These are phyloP conservation scores for Sordariomycetes sp. DNA, from an alignment of 2,329 filamentous ascomycete genomes.

Conservation along the genomic window DNA sequence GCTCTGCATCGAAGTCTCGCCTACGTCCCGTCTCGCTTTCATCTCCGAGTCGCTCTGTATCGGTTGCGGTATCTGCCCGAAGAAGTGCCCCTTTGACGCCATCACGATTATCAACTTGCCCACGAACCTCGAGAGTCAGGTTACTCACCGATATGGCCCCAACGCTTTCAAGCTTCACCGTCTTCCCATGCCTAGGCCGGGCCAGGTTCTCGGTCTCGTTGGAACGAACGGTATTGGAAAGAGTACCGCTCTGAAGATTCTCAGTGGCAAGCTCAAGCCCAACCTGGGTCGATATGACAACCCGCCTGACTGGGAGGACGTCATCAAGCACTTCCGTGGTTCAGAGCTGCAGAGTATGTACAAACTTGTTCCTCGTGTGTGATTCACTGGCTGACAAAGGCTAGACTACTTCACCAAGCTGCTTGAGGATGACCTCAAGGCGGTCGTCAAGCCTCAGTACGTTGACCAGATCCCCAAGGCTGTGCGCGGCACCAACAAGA, in stretches of 20 bases:
- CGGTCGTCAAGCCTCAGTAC: constrained; percentile 98
- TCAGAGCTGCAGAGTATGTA: constrained; percentile 91
- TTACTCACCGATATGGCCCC: constrained; percentile 96
- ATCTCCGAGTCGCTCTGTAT: constrained; percentile 95
- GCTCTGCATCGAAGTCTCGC: constrained; percentile 88
- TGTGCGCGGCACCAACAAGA: constrained; percentile 72
- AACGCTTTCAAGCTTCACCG: constrained; percentile 99
- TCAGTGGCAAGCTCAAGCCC: constrained; percentile 96
- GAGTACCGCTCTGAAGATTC: constrained; percentile 98
- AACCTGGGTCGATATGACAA: constrained; percentile 94
- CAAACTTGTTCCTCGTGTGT: background rate
- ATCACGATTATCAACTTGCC: constrained; percentile 99
- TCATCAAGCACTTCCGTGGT: constrained; percentile 95
- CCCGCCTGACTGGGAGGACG: constrained; percentile 98
- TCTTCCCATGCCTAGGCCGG: constrained; percentile 88
- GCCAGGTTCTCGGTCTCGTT: constrained; percentile 90
- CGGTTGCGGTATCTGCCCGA: constrained; percentile 98
- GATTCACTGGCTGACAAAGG: constrained; percentile 1
- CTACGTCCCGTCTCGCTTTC: constrained; percentile 90
- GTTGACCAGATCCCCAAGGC: constrained; percentile 96
- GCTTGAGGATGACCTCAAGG: constrained; percentile 92
- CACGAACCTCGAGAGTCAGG: constrained; percentile 95
- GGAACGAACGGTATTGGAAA: constrained; percentile 99
- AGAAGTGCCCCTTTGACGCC: constrained; percentile 97
- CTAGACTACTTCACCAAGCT: constrained; percentile 96